phyloP scores from a whole-genome alignment of 805 yeast genomes.

The Yarrowia keelungensis region DNA sequence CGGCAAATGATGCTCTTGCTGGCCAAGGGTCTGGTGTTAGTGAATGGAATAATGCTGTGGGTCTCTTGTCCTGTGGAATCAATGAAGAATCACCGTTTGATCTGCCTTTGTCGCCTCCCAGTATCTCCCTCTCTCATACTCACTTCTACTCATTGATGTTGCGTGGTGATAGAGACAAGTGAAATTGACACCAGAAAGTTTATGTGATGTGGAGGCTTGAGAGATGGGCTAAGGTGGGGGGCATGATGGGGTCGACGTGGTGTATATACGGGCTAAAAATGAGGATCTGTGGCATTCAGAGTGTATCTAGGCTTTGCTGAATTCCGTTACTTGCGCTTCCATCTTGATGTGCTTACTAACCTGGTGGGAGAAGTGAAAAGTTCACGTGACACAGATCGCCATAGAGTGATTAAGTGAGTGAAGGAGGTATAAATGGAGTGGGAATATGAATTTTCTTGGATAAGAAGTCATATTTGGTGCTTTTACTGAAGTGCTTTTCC shows the following conservation, averaged over 20 bases:
- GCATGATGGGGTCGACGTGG: neutral
- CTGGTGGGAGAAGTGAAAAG: neutral
- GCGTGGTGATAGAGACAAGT: slow-evolving; percentile 33
- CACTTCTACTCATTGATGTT: slow-evolving; percentile 38
- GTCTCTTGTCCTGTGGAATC: too few relatives aligned
- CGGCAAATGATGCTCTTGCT: slow-evolving; percentile 37
- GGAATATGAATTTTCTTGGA: too few relatives aligned
- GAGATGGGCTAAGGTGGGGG: neutral
- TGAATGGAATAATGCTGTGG: neutral
- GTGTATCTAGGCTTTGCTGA: neutral
- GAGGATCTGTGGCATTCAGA: too few relatives aligned
- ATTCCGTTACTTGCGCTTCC: neutral
- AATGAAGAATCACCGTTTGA: too few relatives aligned
- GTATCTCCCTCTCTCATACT: neutral
- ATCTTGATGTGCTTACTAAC: slow-evolving; percentile 2
- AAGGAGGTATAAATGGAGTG: too few relatives aligned
- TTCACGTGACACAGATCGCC: slow-evolving; percentile 6
- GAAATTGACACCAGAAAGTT: slow-evolving; percentile 21
- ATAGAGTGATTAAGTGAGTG: too few relatives aligned
- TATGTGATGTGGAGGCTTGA: slow-evolving; percentile 20
- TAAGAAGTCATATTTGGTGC: too few relatives aligned
- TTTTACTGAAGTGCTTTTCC: too few relatives aligned
- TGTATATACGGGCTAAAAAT: neutral
- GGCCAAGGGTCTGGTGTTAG: slow-evolving; percentile 38
- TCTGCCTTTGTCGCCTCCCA: too few relatives aligned